Evolutionary conservation across 1,284 basidiomycete genomes (phyloP), one percentile per base, ranked within the genome.

Genomic region (Cutaneotrichosporon sp.): DNA sequence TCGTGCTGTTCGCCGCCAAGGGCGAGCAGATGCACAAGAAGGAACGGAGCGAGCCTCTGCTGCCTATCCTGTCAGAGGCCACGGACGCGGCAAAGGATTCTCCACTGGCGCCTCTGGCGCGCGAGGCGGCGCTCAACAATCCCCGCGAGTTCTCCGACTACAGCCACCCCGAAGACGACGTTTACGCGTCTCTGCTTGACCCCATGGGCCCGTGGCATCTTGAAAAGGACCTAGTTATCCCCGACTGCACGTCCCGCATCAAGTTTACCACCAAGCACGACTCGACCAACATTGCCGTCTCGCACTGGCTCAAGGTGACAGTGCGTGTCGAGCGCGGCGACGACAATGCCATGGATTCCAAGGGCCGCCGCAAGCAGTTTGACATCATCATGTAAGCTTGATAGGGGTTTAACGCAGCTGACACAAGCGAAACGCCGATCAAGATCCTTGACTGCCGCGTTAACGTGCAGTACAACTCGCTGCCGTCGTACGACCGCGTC

Each of bases 251-350:
- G 13, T 71, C 71, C 7, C 73, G 74, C 46, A 72, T 97, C 57
- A 85, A 84, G 65, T 86, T 90, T 59, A 88, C 89, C 18, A 91
- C 88, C 67, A 86, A 84, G 71, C 90, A 91, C 72, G 81, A 83
- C 60, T 81, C 82, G 62, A 86, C 87, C 55, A 90, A 90, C 67
- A 85, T 97, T 60, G 76, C 80, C 15, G 81, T 96, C 23, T 79
- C 80, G 2, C 94, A 98, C 72, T 76, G 80, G 57, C 77, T 98
- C 58, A 91, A 91, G 76, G 80, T 92, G 44, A 80, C 87, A 13
- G 83, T 97, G 60, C 80, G 92, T 15, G 87, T 97, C 14, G 87
- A 93, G 73, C 80, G 85, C 37, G 88, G 87, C 1, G 87, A 88
- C 64, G 83, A 84, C 62, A 59, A 74, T 22, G 78, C 80, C 30